Evolutionary conservation across 2,329 filamentous ascomycete genomes (phyloP), one percentile per base, ranked within the genome.

Genomic region (Penicillium sp.): DNA sequence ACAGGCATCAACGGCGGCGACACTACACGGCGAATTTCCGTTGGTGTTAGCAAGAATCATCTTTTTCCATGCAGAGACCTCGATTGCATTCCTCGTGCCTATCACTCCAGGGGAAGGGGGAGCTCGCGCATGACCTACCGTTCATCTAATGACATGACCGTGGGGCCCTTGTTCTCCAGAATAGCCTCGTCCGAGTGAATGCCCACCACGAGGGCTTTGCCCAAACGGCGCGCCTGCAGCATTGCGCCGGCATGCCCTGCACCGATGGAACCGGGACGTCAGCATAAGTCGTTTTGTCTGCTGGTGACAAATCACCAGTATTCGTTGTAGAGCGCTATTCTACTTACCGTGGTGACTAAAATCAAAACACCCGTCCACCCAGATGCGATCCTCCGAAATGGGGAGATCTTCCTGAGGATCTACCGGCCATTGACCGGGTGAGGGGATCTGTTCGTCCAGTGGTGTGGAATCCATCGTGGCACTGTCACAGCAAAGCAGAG

Each of bases 301-400:
- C 18, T 18, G 18, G 18, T 3, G 2, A 18, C 18, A 18, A 18
- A 18, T 18, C 18, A 18, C 3, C 18, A 3, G 18, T 18, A 18
- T 18, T 3, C 18, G 18, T 18, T 18, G 18, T 3, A 18, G 18
- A 12, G 34, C 26, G 13, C 11, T 27, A 25, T 43, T 37, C 73
- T 57, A 39, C 73, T 57, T 70, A 89, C 88, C 93, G 68, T 97
- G 93, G 69, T 98, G 93, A 73, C 90, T 94, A 73, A 98, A 98
- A 75, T 98, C 93, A 74, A 96, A 98, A 77, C 93, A 98, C 54
- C 93, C 93, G 68, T 98, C 93, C 26, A 98, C 87, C 94, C 94
- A 98, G 63, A 98, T 88, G 57, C 91, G 84, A 61, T 87, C 83
- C 48, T 85, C 77, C 26, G 71, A 73, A 40, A 84, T 74, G 2